Base-by-base conservation (phyloP, 2,329 filamentous ascomycete genomes). In the Drechslerella stenobrocha region DNA sequence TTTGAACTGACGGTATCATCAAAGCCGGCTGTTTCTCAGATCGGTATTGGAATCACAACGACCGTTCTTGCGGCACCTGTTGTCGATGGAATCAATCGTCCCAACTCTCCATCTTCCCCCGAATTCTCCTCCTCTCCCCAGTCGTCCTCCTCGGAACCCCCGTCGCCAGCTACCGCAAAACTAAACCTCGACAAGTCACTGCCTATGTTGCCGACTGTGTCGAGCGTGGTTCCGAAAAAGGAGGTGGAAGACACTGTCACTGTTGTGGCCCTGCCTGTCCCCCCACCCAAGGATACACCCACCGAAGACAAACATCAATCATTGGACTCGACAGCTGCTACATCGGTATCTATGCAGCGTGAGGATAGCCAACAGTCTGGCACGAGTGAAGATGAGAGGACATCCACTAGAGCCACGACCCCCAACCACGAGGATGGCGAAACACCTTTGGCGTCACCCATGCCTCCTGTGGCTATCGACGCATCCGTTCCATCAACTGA, bases 1-100 rank as follows among this genome's bases (percentile, higher is more conserved):
- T 95, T 96, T 71, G 90, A 96, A 76, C 84, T 91, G 22, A 56
- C 55, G 1, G 34, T 59, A 6, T 6, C 48, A n/a, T 11, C 48
- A 13, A 48, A 45, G 22, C 37, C 26, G 18, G 28, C 47, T n/a
- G 51, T 60, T 15, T 67, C 63, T 24, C 63, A 67, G 28, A 67
- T 67, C 34, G 63, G 63, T 28, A 67, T 67, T 26, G 63, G 63
- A 32, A 67, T 67, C 11, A 67, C 63, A 22, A 67, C 63, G n/a
- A 67, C 63, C n/a, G 44, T 67, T 22, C 55, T 51, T 4, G 60
- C 63, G 1, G 63, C 63, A 4, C 63, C 63, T 32, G 63, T 67
- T 55, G 63, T 67, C 15, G 63, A 67, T 56, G 63, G 63, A 4
- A 32, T 67, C 20, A 44, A 50, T 8, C 42, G 53, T 11, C 63